Evolutionary conservation across 108 stramenopile species (phyloP), one percentile per base, ranked within the genome.

Genomic region (Conticribra weissflogii): DNA sequence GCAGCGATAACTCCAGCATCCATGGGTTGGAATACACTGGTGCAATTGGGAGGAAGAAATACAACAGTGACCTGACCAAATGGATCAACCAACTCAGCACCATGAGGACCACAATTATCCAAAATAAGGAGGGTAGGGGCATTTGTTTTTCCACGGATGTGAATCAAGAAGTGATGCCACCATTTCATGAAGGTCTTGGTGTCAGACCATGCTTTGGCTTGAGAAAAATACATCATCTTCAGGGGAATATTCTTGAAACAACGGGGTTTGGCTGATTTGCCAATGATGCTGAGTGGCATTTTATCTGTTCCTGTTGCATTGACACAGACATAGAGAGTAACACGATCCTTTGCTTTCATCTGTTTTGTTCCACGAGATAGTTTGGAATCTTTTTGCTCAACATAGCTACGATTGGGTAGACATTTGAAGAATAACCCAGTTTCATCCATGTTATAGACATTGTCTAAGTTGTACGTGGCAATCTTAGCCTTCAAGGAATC

Each of bases 341-440:
- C 50, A 51, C 50, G 50, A 51, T 51, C 50, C 50, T 51, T 51
- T 51, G 50, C 50, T 21, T 51, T 51, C 50, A 51, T 51, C 19
- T 51, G 50, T 21, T 51, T 51, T 17, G 50, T 51, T 5, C 50
- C 50, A 4, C 50, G 12, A 3, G 50, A 9, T 51, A 3, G 16
- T 21, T 21, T 51, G 19, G 9, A 4, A 4, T 51, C 4, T 18
- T 18, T 21, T 51, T 16, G 12, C 19, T 51, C 9, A 16, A 51
- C 50, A 51, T 51, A 51, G 18, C 18, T 51, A 16, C 50, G 50
- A 18, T 51, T 51, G 50, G 50, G 50, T 4, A 51, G 16, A 18
- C 50, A 51, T 51, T 51, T 51, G 18, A 17, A 51, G 16, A 51
- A 51, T 9, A 51, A 18, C 3, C 50, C 50, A 4, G 50, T 51